Evolutionary conservation across 1,284 basidiomycete species (phyloP).

Genomic region (Blastosporella zonata): DNA sequence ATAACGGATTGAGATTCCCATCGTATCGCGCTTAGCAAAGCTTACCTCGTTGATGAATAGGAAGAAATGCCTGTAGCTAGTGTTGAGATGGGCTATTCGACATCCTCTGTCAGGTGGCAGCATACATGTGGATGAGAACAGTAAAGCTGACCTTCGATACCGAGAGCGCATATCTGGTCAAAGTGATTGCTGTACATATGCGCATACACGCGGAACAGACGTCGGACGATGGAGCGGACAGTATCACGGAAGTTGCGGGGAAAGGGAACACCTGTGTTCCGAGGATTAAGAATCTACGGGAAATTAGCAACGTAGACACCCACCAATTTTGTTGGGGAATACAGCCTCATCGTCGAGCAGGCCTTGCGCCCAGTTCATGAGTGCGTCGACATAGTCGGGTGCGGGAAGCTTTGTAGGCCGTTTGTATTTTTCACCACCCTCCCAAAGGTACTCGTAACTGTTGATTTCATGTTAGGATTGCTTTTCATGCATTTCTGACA

Average conservation of each 20-base stretch:
- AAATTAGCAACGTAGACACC: conserved; percentile 9
- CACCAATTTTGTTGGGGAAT: conserved; percentile 95
- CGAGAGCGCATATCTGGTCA: conserved; percentile 96
- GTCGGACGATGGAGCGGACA: conserved; percentile 88
- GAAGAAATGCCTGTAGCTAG: conserved; percentile 98
- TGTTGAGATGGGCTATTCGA: conserved; percentile 89
- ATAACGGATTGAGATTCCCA: neutral
- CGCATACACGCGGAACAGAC: conserved; percentile 96
- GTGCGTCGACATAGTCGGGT: conserved; percentile 95
- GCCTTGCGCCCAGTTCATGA: conserved; percentile 98
- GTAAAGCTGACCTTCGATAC: conserved; percentile 84
- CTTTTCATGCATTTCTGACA: neutral
- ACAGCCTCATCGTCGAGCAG: conserved; percentile 90
- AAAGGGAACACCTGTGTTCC: conserved; percentile 77
- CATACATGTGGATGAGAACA: neutral
- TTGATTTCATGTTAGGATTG: conserved; percentile 2
- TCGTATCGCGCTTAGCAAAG: neutral
- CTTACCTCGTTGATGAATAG: conserved; percentile 93
- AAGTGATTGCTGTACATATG: conserved; percentile 99
- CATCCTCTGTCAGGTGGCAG: neutral
- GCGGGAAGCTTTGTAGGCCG: conserved; percentile 92
- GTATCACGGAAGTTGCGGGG: conserved; percentile 89
- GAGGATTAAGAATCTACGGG: neutral
- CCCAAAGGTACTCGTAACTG: conserved; percentile 98
- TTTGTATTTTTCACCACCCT: conserved; percentile 90